A percentile compares a stretch with the other conserved stretches of the same genome.
phyloP scores from a whole-genome alignment of 208 protist species.

The Leishmania arabica region DNA sequence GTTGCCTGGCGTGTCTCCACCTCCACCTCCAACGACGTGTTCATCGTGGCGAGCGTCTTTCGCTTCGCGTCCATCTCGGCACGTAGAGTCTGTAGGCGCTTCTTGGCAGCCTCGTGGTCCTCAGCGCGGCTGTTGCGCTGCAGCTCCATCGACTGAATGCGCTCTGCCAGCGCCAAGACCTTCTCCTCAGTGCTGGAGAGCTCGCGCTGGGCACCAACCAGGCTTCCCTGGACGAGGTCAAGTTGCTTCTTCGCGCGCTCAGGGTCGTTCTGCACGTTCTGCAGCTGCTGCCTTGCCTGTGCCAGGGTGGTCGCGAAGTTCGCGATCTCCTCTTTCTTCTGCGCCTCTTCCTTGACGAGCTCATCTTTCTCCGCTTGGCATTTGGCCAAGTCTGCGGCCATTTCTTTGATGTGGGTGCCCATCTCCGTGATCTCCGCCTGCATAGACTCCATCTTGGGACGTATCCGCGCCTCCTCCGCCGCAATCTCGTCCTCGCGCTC shows the following conservation, averaged over 20 bases:
- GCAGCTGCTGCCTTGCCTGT: constrained; percentile 67
- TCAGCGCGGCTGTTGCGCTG: constrained; percentile 71
- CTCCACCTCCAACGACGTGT: constrained; percentile 81
- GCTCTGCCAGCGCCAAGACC: constrained; percentile 54
- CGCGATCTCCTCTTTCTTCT: constrained; percentile 51
- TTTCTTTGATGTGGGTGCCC: constrained; percentile 76
- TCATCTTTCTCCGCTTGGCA: constrained; percentile 46
- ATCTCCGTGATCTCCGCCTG: constrained; percentile 75
- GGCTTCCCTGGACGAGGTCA: constrained; percentile 69
- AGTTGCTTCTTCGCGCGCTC: constrained; percentile 81
- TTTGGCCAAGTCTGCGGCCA: constrained; percentile 45
- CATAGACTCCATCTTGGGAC: constrained; percentile 79
- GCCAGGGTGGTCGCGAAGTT: constrained; percentile 61
- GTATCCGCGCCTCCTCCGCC: constrained; percentile 86
- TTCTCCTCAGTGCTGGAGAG: constrained; percentile 65
- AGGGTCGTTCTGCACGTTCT: constrained; percentile 83
- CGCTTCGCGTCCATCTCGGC: constrained; percentile 79
- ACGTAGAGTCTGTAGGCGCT: constrained; percentile 64
- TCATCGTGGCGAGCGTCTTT: constrained; percentile 88
- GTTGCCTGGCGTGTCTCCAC: constrained; percentile 69
- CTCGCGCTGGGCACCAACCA: constrained; percentile 69
- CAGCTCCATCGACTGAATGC: constrained; percentile 77
- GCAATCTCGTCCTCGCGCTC: constrained; percentile 90
- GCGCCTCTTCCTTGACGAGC: constrained; percentile 56
- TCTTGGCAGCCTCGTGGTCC: constrained; percentile 66